These are phyloP conservation scores for Cucumis cinereus DNA, from an alignment of 306 rosid genomes.

Conservation along the genomic window DNA sequence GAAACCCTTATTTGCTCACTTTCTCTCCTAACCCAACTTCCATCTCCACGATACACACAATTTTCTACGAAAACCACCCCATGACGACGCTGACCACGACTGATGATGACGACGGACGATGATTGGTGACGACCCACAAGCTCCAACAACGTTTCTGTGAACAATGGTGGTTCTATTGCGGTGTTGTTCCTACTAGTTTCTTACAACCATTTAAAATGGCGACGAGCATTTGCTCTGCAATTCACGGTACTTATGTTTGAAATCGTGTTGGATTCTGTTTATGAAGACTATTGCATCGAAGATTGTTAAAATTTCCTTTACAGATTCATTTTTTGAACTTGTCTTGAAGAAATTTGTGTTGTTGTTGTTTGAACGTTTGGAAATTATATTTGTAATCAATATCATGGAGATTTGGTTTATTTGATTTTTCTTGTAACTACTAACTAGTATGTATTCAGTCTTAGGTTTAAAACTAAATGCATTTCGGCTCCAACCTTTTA, in stretches of 20 bases:
- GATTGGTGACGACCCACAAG: no score
- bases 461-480: not conserved
- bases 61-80: no score
- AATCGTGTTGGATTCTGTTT: not conserved
- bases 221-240: conserved; percentile 16
- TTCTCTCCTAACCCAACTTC: no score
- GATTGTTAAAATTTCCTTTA: not conserved
- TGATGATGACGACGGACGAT: no score
- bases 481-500: not conserved
- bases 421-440: not conserved
- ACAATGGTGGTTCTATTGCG: conserved; percentile 17
- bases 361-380: not conserved
- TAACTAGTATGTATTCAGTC: not conserved
- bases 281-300: not conserved
- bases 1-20: no score
- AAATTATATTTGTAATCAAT: not conserved
- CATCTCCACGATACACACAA: no score
- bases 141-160: conserved; percentile 12
- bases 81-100: no score
- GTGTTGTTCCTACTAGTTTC: conserved; percentile 16
- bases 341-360: not conserved
- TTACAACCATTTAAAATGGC: conserved; percentile 18
- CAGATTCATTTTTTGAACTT: not conserved
- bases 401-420: not conserved
- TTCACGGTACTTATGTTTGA: conserved; percentile 30